Base-by-base conservation (phyloP, 106 monocot genomes). In the Platanthera zijinensis region DNA sequence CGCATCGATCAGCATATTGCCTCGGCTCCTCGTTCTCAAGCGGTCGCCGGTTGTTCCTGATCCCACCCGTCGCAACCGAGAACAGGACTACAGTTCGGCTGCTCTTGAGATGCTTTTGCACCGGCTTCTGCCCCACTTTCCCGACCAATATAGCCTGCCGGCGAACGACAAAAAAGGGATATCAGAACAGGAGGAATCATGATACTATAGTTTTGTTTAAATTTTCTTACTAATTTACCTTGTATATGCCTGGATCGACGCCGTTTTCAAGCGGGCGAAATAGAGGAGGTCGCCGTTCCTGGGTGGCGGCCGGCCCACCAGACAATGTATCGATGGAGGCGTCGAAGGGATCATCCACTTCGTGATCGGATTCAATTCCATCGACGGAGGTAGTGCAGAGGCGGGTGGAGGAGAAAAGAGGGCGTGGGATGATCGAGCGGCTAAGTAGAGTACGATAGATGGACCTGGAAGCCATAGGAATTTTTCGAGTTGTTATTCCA, bases 11-110 rank as follows among this genome's bases (percentile, higher is more conserved):
- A 0, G 94, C 93, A 51, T 97, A 97, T 77, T 93, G 89, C 75
- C 82, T 83, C 53, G 96, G 93, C 46, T 88, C 83, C 80, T 94
- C 96, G 39, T 94, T 67, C 9, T 93, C 89, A 50, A 97, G 79
- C n/a, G 96, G 93, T 78, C 96, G 86, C 19, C 96, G 85, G 57
- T 97, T 97, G 76, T 97, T 97, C 75, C 96, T 80, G 46, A 97
- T 91, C 69, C 93, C 96, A 0, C 94, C 96, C 2, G 96, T 94
- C 9, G 82, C 96, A 70, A 97, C 52, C 2, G 94, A 93, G 78
- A 97, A 97, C 12, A 94, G 74, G 50, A 91, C 91, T 59, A 91
- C 87, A 32, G 62, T 22, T 21, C 83, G 59, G 13, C 94, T 93
- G 57, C 86, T 89, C 91, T 77, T 86, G 74, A 97, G 77, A 14